A percentile compares a stretch with the other conserved stretches of the same genome.
These are phyloP conservation scores for Yamadazyma membranifaciens DNA, from an alignment of 1,139 yeast species.

Conservation along the genomic window DNA sequence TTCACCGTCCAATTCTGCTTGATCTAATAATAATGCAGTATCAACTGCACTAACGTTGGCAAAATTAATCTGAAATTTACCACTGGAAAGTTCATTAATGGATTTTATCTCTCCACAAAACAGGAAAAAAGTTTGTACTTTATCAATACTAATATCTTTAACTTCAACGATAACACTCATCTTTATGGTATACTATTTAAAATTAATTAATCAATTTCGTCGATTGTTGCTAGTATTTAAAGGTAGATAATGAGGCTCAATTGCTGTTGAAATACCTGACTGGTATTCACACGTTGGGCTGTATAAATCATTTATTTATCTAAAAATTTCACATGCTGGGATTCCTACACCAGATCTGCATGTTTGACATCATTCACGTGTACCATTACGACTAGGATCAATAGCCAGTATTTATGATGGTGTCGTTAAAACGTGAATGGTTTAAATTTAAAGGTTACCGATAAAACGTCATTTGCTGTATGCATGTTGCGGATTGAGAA, in stretches of 20 bases:
- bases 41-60: conserved; percentile 60
- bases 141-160: conserved; percentile 46
- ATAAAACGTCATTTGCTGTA: too few species aligned
- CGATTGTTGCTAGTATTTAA: too few species aligned
- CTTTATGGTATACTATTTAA: not conserved
- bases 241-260: not conserved
- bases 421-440: too few species aligned
- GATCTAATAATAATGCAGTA: conserved; percentile 72
- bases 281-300: conserved; percentile 1
- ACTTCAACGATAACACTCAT: conserved; percentile 8
- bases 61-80: conserved; percentile 50
- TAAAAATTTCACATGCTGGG: too few species aligned
- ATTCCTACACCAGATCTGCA: too few species aligned
- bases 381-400: too few species aligned
- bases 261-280: conserved; percentile 6
- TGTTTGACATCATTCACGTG: too few species aligned
- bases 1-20: conserved; percentile 67
- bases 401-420: too few species aligned
- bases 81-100: conserved; percentile 29
- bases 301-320: too few species aligned
- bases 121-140: conserved; percentile 67
- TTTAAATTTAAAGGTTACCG: too few species aligned
- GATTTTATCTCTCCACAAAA: conserved; percentile 70
- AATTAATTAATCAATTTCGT: not conserved
- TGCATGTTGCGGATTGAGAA: not conserved